Conservation (phyloP, 345 rosid genomes). For the Triadica sebifera region DNA sequence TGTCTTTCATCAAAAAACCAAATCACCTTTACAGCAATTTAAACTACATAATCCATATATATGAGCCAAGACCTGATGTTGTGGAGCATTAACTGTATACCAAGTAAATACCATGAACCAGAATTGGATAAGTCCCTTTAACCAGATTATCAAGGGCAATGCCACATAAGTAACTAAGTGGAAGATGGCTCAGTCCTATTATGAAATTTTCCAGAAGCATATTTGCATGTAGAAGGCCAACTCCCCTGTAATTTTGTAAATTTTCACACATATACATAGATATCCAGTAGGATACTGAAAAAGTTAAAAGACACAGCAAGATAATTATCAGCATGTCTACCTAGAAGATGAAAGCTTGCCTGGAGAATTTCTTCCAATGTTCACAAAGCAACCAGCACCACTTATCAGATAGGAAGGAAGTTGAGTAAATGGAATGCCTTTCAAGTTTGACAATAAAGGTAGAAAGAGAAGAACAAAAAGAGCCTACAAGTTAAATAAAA, state of each 20-base stretch:
- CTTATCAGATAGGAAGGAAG: constrained; percentile 65
- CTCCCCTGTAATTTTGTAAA: neutral
- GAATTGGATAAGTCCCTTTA: neutral
- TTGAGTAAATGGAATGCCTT: constrained; percentile 67
- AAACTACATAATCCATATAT: neutral
- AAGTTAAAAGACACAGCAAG: neutral
- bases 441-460: constrained; percentile 76
- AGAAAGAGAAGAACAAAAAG: constrained; percentile 72
- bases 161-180: neutral
- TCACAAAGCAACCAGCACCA: constrained; percentile 83
- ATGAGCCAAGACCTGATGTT: neutral
- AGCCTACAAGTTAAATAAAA: constrained; percentile 47
- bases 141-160: neutral
- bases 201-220: constrained; percentile 4
- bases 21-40: neutral
- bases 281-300: neutral
- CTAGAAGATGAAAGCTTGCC: constrained; percentile 41
- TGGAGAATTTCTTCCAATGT: constrained; percentile 47
- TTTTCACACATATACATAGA: neutral
- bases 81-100: neutral
- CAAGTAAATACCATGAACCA: neutral
- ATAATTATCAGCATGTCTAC: neutral
- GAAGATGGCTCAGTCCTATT: neutral
- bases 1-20: neutral
- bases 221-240: neutral